Evolutionary conservation across 1,284 basidiomycete species (phyloP).

Genomic region (Rhizoctonia solani): DNA sequence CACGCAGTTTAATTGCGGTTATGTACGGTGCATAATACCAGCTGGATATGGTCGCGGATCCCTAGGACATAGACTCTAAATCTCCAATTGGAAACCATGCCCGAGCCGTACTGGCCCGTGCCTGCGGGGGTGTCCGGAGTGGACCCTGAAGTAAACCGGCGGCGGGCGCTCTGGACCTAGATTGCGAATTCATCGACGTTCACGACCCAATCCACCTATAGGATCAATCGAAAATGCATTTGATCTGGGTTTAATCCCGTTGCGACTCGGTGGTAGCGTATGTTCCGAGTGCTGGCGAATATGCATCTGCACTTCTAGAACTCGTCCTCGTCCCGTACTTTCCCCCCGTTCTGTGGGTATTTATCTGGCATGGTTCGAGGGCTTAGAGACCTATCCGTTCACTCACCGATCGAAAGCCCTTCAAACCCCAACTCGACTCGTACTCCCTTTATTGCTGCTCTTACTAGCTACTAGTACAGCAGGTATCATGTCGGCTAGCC

Average conservation of each 20-base stretch:
- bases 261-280: neutral
- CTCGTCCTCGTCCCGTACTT: neutral
- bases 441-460: neutral
- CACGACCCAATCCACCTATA: too few relatives aligned
- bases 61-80: too few relatives aligned
- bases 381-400: too few relatives aligned
- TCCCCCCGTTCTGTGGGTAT: neutral
- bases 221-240: too few relatives aligned
- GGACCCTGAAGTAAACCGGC: neutral
- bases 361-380: too few relatives aligned
- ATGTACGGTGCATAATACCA: too few relatives aligned
- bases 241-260: neutral
- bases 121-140: neutral
- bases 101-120: too few relatives aligned
- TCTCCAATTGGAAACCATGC: too few relatives aligned
- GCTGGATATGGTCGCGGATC: too few relatives aligned
- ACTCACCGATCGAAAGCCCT: too few relatives aligned
- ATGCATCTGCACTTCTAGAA: neutral
- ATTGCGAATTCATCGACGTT: neutral
- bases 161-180: neutral
- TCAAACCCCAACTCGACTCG: too few relatives aligned
- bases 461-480: neutral
- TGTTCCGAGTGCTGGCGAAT: neutral
- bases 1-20: too few relatives aligned
- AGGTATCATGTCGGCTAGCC: conserved; percentile 8